These are phyloP conservation scores for Juncus inflexus DNA, from an alignment of 176 grass and related monocot species.

Conservation along the genomic window DNA sequence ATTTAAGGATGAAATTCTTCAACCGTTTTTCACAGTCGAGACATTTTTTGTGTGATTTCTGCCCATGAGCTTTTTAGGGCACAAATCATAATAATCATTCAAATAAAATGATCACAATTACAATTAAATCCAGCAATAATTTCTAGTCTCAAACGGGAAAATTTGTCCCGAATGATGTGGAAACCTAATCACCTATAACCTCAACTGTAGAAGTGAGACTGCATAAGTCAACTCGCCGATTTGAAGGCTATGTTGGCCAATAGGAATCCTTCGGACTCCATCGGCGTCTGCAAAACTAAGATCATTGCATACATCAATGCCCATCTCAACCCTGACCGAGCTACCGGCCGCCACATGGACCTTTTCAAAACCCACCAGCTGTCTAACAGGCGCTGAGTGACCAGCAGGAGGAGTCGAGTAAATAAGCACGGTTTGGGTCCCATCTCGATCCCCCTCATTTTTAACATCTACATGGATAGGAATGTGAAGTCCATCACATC, in stretches of 20 bases:
- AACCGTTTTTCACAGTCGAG: background rate
- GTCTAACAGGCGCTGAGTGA: conserved; percentile 31
- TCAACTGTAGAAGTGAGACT: conserved; percentile 9
- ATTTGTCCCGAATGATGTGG: background rate
- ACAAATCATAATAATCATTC: conserved; percentile 12
- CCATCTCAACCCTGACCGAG: conserved; percentile 45
- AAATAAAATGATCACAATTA: conserved; percentile 16
- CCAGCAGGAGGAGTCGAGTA: conserved; percentile 34
- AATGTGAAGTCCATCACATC: conserved; percentile 43
- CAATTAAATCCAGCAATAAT: too few relatives aligned
- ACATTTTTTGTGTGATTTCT: conserved; percentile 1
- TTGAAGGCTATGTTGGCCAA: conserved; percentile 13
- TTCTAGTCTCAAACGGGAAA: background rate
- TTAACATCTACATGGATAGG: conserved; percentile 54
- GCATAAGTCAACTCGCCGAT: conserved; percentile 10
- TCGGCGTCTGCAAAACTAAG: conserved; percentile 46
- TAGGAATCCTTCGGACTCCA: conserved; percentile 24
- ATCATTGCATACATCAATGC: conserved; percentile 46
- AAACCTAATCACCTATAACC: background rate
- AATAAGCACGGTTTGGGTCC: conserved; percentile 61
- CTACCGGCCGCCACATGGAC: conserved; percentile 43
- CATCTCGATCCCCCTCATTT: conserved; percentile 57
- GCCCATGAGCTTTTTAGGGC: conserved; percentile 8
- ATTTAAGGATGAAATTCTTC: conserved; percentile 21
- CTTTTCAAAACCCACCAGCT: conserved; percentile 83